Conservation (phyloP, 1,284 basidiomycete species). For the Moesziomyces globuligerus region DNA sequence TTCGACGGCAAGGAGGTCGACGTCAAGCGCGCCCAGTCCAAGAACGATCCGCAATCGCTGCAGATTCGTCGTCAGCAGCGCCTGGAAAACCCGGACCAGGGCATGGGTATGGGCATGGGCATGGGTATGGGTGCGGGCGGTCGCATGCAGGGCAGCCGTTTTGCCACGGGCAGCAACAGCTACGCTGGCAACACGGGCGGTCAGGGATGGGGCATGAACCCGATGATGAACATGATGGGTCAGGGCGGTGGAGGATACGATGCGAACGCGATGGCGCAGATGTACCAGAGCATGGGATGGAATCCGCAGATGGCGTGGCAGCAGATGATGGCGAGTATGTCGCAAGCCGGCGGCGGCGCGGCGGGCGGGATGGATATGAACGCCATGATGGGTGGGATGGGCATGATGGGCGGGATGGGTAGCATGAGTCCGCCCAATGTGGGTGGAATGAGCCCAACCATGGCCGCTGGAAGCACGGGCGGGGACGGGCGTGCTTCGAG, state of each 20-base stretch:
- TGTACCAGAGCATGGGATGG: conserved; percentile 72
- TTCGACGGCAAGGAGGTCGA: conserved; percentile 78
- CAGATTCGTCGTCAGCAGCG: conserved; percentile 32
- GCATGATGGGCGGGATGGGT: conserved; percentile 57
- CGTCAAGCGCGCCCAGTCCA: conserved; percentile 74
- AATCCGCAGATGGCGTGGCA: conserved; percentile 66
- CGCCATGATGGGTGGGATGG: conserved; percentile 69
- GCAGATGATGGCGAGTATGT: conserved; percentile 60
- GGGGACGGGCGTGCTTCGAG: conserved; percentile 17
- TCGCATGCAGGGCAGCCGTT: conserved; percentile 70
- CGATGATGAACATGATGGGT: conserved; percentile 70
- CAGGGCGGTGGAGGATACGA: conserved; percentile 67
- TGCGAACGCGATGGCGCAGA: conserved; percentile 71
- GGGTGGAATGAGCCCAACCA: conserved; percentile 47
- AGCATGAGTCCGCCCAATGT: conserved; percentile 32
- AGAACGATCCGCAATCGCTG: conserved; percentile 39
- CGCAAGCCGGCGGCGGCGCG: conserved; percentile 15
- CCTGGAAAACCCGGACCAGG: conserved; percentile 18
- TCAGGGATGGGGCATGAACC: conserved; percentile 66
- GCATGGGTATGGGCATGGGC: conserved; percentile 12
- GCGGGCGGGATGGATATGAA: conserved; percentile 71
- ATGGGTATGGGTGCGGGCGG: conserved; percentile 18
- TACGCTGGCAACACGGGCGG: conserved; percentile 73
- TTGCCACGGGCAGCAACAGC: conserved; percentile 12
- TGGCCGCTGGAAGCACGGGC: conserved; percentile 22